These are phyloP conservation scores for Barbarea vulgaris DNA, from an alignment of 345 rosid species.

Conservation along the genomic window DNA sequence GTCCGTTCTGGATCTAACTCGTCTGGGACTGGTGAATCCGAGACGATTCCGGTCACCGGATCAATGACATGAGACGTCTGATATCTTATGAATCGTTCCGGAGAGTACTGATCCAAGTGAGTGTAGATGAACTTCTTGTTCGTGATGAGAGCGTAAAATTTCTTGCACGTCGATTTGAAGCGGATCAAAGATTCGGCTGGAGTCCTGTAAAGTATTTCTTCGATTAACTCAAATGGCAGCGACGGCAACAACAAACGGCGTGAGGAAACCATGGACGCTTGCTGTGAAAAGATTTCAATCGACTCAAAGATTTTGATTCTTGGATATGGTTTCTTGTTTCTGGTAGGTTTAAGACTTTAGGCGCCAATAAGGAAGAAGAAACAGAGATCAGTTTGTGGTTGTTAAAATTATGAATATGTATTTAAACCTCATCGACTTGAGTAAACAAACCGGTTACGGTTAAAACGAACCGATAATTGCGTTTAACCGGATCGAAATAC, in stretches of 20 bases:
- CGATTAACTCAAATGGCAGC: background rate
- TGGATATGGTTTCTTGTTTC: too few species aligned
- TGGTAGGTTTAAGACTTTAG: too few species aligned
- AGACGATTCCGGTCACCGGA: background rate
- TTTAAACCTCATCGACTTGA: too few species aligned
- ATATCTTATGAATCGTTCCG: background rate
- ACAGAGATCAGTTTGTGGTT: too few species aligned
- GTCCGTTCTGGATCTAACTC: background rate
- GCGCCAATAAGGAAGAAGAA: too few species aligned
- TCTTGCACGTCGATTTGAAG: background rate
- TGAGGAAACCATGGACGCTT: background rate
- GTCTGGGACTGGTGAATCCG: background rate
- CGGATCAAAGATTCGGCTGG: background rate
- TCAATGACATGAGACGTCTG: background rate
- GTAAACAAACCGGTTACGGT: too few species aligned
- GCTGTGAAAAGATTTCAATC: background rate
- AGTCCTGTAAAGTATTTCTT: background rate
- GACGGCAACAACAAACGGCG: too few species aligned
- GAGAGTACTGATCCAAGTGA: background rate
- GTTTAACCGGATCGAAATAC: background rate
- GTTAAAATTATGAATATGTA: too few species aligned
- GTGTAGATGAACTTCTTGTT: background rate
- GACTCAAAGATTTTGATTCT: too few species aligned
- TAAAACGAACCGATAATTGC: background rate
- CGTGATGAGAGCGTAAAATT: background rate